Evolutionary conservation across 2,329 filamentous ascomycete species (phyloP).

Genomic region (Sporothrix humicola): DNA sequence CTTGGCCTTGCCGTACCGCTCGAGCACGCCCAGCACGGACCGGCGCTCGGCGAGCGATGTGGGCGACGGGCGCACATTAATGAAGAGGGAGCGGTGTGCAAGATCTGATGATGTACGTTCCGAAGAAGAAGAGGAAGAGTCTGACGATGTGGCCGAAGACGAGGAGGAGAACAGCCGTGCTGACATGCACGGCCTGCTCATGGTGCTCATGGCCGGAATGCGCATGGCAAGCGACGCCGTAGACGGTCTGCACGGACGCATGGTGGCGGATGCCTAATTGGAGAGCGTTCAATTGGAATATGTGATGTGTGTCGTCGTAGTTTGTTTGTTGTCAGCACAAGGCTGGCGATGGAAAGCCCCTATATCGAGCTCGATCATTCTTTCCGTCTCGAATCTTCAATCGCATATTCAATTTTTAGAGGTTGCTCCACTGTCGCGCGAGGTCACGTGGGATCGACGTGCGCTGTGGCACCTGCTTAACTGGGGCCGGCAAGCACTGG

Average conservation of each 20-base stretch:
- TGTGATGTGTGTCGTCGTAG: too few relatives aligned
- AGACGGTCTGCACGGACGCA: not conserved
- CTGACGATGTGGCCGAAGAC: not conserved
- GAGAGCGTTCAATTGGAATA: too few relatives aligned
- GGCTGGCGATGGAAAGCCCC: too few relatives aligned
- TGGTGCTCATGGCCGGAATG: not conserved
- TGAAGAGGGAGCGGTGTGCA: slow-evolving; percentile 47
- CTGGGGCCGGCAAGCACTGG: not conserved
- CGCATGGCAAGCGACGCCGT: not conserved
- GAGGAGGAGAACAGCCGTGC: not conserved
- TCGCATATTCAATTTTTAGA: not conserved
- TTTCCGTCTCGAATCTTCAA: not conserved
- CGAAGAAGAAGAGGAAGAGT: not conserved
- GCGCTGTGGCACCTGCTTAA: slow-evolving; percentile 3
- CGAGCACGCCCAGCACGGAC: slow-evolving; percentile 58
- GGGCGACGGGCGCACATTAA: slow-evolving; percentile 59
- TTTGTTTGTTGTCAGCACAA: too few relatives aligned
- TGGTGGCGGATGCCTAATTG: not conserved
- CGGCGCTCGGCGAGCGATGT: slow-evolving; percentile 60
- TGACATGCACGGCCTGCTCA: not conserved
- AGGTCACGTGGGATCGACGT: slow-evolving; percentile 16
- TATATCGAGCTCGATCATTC: not conserved
- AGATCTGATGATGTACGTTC: slow-evolving; percentile 3
- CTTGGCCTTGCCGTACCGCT: slow-evolving; percentile 57
- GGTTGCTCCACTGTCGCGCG: not conserved